Base-by-base conservation (phyloP, 345 rosid species). In the Hevea brasiliensis region DNA sequence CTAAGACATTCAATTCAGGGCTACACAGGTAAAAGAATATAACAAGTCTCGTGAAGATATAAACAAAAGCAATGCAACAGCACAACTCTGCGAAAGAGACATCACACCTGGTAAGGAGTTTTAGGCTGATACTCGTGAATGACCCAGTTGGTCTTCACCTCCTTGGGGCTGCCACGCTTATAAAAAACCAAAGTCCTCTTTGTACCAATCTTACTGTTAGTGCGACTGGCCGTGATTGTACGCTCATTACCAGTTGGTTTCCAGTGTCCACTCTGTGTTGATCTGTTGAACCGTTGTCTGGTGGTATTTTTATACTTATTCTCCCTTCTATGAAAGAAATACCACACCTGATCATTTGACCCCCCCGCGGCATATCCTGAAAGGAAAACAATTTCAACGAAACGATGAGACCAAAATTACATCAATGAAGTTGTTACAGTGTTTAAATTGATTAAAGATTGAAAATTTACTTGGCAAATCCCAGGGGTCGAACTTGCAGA, bases 401-500 rank as follows among this genome's bases (percentile, higher is more conserved):
- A 14, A 47, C 13, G 8, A 1, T 21, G 0, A 29, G 1, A 56
- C 35, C 4, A 12, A 57, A 32, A 32, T 32, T 32, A 32, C 37
- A 32, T 4, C 2, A 32, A 32, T 32, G 2, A 32, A 32, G 37
- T 32, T 14, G 51, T 47, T 47, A 2, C 12, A 9, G 0, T 44
- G 12, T 8, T 7, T 44, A 44, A 44, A 27, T 6, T 44, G 53
- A 12, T 8, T 6, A 47, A 35, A 40, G 27, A 29, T 35, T 21
- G 2, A 50, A 18, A 21, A 0, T 7, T 29, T 68, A 74, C 77
- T 48, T 14, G 77, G 77, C 47, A 74, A 67, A 1, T 67, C 72
- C 77, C 77, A 66, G 18, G 77, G 77, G 2, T 74, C 77, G 24
- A 58, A 66, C 20, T 58, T 67, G 77, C 55, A 67, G 18, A 74